phyloP scores from a whole-genome alignment of 345 rosid species.

The Psidium friedrichsthalianum region DNA sequence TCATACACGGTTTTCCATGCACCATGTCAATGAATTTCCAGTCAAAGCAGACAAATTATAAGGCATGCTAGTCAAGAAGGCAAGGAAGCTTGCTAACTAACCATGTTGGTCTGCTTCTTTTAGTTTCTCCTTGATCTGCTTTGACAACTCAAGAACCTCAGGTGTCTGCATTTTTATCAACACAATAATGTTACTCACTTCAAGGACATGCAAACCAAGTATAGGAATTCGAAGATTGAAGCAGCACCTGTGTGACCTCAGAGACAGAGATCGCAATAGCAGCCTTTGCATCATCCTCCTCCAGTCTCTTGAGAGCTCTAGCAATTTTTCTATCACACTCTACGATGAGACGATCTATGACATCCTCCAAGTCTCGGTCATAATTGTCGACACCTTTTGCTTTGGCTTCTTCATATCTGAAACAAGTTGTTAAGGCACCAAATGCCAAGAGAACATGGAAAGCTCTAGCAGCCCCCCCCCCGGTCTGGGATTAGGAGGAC shows the following conservation, averaged over 20 bases:
- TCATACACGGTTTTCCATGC: neutral
- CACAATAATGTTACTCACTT: neutral
- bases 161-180: constrained; percentile 44
- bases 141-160: constrained; percentile 70
- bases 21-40: neutral
- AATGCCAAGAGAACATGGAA: neutral
- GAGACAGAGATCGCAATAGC: constrained; percentile 97
- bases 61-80: neutral
- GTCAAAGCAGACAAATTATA: neutral
- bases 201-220: neutral
- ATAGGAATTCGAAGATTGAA: neutral
- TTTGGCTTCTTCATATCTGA: constrained; percentile 84
- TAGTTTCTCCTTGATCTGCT: constrained; percentile 85
- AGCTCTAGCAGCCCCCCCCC: neutral
- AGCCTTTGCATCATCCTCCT: constrained; percentile 99
- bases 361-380: constrained; percentile 93
- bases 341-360: constrained; percentile 85
- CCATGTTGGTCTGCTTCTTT: constrained; percentile 89
- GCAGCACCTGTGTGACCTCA: constrained; percentile 84
- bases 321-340: constrained; percentile 96
- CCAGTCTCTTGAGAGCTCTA: constrained; percentile 96
- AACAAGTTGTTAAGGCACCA: constrained; percentile 19
- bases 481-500: too few species aligned
- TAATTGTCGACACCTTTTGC: constrained; percentile 73
- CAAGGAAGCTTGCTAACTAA: constrained; percentile 10